Conservation (phyloP, 257 asterid species). For the Mentha longifolia region DNA sequence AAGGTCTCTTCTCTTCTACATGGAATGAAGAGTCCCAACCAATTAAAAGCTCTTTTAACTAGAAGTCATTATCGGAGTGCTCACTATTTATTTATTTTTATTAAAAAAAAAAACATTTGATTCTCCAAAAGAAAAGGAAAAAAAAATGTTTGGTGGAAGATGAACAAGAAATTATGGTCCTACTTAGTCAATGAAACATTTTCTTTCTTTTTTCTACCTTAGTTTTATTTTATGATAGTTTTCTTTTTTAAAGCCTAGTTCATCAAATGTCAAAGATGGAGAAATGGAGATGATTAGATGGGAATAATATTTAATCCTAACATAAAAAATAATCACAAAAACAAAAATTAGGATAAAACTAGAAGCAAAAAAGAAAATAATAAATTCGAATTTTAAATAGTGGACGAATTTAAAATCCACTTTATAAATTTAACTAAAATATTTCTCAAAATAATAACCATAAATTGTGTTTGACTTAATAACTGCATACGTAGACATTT, state of each 20-base stretch:
- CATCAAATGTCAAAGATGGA: constrained; percentile 15
- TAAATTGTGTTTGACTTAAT: no score
- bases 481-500: no score
- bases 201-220: neutral
- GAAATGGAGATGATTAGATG: neutral
- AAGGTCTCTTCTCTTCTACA: constrained; percentile 3
- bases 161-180: constrained; percentile 23
- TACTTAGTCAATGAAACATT: constrained; percentile 22
- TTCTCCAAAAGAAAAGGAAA: neutral
- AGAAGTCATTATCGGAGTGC: constrained; percentile 33
- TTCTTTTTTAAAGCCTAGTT: neutral
- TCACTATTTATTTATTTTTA: neutral
- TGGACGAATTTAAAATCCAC: neutral
- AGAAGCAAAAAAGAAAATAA: neutral
- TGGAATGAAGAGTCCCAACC: constrained; percentile 25
- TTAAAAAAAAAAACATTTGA: constrained; percentile 4
- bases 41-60: constrained; percentile 24
- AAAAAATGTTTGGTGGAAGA: constrained; percentile 13
- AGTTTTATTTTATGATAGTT: neutral
- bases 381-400: neutral
- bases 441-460: neutral
- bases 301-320: neutral
- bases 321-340: neutral
- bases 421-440: neutral
- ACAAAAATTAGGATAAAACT: neutral